Conservation (phyloP, 1,139 yeast genomes). For the Nakaseomyces uthaithaninus region DNA sequence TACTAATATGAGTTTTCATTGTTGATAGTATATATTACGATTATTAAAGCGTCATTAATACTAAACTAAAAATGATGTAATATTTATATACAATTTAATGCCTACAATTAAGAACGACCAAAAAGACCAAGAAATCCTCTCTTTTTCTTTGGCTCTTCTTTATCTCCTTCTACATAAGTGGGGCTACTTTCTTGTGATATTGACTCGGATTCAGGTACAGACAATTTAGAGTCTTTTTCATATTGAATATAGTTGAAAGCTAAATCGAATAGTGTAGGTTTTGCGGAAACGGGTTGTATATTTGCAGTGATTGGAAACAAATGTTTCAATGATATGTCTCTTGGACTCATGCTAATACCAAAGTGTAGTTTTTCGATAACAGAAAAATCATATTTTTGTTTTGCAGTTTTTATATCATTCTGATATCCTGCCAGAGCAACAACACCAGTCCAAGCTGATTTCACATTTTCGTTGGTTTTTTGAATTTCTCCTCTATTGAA, state of each 20-base stretch:
- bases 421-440: conserved; percentile 30
- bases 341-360: conserved; percentile 35
- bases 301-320: conserved; percentile 43
- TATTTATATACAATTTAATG: conserved; percentile 4
- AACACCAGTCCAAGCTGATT: conserved; percentile 23
- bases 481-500: conserved; percentile 16
- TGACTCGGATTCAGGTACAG: conserved; percentile 5
- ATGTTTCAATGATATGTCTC: conserved; percentile 35
- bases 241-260: conserved; percentile 74
- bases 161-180: conserved; percentile 8
- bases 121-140: conserved; percentile 44
- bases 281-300: conserved; percentile 55
- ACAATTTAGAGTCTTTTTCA: conserved; percentile 20
- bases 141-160: conserved; percentile 30
- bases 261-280: conserved; percentile 84
- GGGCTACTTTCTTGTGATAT: not conserved
- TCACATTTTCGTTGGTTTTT: conserved; percentile 15
- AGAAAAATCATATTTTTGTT: conserved; percentile 18
- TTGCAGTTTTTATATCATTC: conserved; percentile 14
- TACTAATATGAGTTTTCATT: not conserved
- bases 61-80: not conserved
- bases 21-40: not conserved
- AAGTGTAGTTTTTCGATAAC: conserved; percentile 46
- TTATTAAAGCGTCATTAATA: not conserved
- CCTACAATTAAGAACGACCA: conserved; percentile 30